Percentiles rank a stretch among this genome's conserved stretches.
Evolutionary conservation across 176 grass and related monocot genomes (phyloP).

Genomic region (Oryza meridionalis): DNA sequence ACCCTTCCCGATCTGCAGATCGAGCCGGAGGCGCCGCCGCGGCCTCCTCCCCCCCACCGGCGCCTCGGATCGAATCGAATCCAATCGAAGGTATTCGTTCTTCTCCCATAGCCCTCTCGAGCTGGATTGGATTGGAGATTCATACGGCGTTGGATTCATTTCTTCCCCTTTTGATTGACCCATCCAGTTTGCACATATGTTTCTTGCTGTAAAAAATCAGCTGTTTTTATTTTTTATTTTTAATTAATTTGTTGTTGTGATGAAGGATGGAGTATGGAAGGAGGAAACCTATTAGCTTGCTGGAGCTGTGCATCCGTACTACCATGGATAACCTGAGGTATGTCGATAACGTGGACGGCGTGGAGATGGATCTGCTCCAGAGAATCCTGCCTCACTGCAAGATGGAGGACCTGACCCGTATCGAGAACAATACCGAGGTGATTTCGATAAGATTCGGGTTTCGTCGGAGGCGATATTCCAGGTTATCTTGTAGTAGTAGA

Average conservation of each 20-base stretch:
- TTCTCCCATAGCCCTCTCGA: neutral
- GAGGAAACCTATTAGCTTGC: slow-evolving; percentile 48
- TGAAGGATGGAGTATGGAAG: slow-evolving; percentile 33
- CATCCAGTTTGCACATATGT: neutral
- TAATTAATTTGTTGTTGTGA: neutral
- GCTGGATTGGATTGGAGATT: neutral
- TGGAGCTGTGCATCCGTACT: slow-evolving; percentile 52
- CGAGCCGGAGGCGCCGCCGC: neutral
- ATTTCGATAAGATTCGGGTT: neutral
- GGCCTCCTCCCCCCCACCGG: neutral
- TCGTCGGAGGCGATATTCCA: neutral
- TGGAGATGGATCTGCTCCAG: slow-evolving; percentile 48
- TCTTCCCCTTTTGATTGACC: neutral
- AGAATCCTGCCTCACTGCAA: slow-evolving; percentile 62
- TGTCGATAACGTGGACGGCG: slow-evolving; percentile 27
- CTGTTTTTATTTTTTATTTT: neutral
- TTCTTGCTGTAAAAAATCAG: neutral
- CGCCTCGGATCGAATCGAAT: neutral
- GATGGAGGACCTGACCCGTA: slow-evolving; percentile 30
- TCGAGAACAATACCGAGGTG: slow-evolving; percentile 41
- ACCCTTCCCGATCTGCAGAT: neutral
- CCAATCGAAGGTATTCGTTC: neutral
- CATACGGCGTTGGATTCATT: neutral
- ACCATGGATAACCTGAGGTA: slow-evolving; percentile 47
- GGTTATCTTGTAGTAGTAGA: neutral